phyloP scores from a whole-genome alignment of 1,139 yeast species.

The Hemisphaericaspora subhashii region DNA sequence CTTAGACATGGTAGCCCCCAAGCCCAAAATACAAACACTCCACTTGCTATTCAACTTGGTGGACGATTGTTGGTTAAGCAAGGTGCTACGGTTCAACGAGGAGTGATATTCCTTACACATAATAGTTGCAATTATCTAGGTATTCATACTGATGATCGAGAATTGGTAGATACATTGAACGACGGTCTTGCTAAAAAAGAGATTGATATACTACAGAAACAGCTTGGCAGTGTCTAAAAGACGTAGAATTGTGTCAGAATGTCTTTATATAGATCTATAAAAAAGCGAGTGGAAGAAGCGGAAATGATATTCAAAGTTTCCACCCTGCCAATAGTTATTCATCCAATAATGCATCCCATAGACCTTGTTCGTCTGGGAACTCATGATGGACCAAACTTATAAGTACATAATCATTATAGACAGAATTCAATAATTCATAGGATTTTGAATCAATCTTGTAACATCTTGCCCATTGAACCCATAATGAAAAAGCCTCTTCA shows the following conservation, averaged over 20 bases:
- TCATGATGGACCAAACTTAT: constrained; percentile 88
- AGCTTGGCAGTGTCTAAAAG: neutral
- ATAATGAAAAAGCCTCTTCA: constrained; percentile 88
- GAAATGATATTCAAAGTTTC: constrained; percentile 9
- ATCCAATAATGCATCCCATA: constrained; percentile 67
- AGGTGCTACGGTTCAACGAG: constrained; percentile 36
- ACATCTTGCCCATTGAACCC: constrained; percentile 90
- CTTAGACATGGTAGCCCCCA: constrained; percentile 20
- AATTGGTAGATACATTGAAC: constrained; percentile 29
- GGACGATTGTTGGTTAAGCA: constrained; percentile 33
- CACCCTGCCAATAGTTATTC: constrained; percentile 22
- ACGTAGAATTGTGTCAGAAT: neutral
- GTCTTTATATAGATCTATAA: neutral
- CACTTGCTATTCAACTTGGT: constrained; percentile 41
- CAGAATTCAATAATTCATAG: constrained; percentile 57
- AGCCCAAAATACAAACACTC: constrained; percentile 20
- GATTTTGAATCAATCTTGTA: constrained; percentile 60
- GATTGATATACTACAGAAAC: constrained; percentile 22
- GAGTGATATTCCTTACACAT: constrained; percentile 33
- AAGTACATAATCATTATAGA: constrained; percentile 65
- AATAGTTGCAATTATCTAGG: constrained; percentile 37
- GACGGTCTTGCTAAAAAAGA: constrained; percentile 36
- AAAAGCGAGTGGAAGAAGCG: neutral
- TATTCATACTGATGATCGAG: constrained; percentile 22
- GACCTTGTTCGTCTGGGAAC: constrained; percentile 67